Evolutionary conservation across 768 basidiomycete genomes (phyloP).

Genomic region (Tricholoma furcatifolium): DNA sequence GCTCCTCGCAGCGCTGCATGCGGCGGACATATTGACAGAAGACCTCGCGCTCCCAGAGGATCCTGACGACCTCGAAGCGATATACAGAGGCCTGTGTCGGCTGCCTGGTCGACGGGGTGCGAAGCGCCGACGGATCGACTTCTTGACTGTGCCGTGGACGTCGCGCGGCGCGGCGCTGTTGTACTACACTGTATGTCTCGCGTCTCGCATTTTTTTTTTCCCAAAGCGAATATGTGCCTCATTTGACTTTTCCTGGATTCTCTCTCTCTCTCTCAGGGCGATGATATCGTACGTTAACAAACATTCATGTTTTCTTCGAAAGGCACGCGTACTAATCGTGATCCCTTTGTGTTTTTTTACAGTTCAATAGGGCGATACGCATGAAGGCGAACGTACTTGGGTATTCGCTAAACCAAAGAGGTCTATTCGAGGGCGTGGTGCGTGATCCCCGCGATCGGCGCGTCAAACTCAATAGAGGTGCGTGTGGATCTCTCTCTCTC

Average conservation of each 20-base stretch:
- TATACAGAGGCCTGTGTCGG: constrained; percentile 81
- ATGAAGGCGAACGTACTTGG: constrained; percentile 80
- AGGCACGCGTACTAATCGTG: no score
- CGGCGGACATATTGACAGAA: constrained; percentile 68
- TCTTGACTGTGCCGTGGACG: constrained; percentile 78
- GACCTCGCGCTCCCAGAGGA: constrained; percentile 75
- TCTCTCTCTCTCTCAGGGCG: no score
- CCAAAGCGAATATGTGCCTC: background rate
- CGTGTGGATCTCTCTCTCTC: constrained; percentile 12
- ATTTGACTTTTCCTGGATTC: constrained; percentile 1
- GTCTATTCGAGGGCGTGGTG: constrained; percentile 70
- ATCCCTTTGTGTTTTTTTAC: constrained; percentile 5
- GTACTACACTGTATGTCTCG: constrained; percentile 80
- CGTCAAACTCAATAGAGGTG: constrained; percentile 62
- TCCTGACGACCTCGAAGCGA: constrained; percentile 63
- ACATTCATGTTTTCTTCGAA: constrained; percentile 1
- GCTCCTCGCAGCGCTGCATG: constrained; percentile 57
- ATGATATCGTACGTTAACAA: constrained; percentile 71
- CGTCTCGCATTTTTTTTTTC: background rate
- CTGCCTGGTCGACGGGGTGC: constrained; percentile 41
- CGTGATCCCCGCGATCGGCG: constrained; percentile 64
- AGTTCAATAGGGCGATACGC: constrained; percentile 92
- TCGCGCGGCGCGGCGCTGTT: constrained; percentile 81
- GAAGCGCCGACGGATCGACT: constrained; percentile 76
- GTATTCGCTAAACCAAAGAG: constrained; percentile 86